A percentile compares a stretch with the other conserved stretches of the same genome.
Conservation (phyloP, 1,284 basidiomycete genomes). For the Sanghuangporus baumii region DNA sequence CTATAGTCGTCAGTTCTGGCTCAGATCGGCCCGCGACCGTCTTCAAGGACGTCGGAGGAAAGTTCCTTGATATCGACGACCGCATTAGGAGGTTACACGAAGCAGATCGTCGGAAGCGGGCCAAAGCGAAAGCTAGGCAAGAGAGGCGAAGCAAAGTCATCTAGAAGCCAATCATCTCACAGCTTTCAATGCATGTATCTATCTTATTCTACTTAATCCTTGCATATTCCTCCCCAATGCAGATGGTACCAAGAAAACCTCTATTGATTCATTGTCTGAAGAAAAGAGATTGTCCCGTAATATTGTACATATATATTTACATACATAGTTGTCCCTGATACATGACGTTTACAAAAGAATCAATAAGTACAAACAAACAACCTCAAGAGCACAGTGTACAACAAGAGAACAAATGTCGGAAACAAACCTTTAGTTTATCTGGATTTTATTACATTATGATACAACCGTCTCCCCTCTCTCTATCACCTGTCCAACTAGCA, state of each 20-base stretch:
- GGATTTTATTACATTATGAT: constrained; percentile 20
- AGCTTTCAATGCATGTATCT: not conserved
- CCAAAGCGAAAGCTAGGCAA: not conserved
- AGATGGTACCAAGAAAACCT: not conserved
- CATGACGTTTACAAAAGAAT: not conserved
- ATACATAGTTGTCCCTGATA: not conserved
- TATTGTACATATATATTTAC: not conserved
- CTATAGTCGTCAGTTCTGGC: constrained; percentile 32
- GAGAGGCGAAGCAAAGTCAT: not conserved
- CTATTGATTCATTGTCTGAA: not conserved
- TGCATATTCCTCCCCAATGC: not conserved
- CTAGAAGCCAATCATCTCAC: not conserved
- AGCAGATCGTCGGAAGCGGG: constrained; percentile 11
- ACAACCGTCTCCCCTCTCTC: constrained; percentile 19
- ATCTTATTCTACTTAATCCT: not conserved
- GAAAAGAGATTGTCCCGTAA: not conserved
- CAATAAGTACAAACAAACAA: not conserved
- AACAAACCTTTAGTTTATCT: not conserved
- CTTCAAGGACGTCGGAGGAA: constrained; percentile 65
- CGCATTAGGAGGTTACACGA: constrained; percentile 38
- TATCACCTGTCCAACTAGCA: constrained; percentile 19
- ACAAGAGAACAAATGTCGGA: not conserved
- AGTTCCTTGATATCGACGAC: constrained; percentile 55
- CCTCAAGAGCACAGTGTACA: not conserved
- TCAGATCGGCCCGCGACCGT: constrained; percentile 46